Conservation (phyloP, 345 rosid genomes). For the Mallotus nudiflorus region DNA sequence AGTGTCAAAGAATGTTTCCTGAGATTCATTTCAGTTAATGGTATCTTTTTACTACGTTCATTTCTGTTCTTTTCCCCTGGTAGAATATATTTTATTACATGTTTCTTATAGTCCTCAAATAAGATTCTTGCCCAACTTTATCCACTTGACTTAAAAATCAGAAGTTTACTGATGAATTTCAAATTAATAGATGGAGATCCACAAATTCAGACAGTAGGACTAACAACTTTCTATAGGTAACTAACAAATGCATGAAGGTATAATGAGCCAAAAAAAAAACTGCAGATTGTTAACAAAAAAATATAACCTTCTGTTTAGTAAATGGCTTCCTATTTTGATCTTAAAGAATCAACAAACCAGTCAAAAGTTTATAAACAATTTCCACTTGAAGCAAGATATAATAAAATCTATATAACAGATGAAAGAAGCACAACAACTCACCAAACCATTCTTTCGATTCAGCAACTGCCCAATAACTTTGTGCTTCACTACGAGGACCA, state of each 20-base stretch:
- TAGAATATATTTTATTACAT: too few species aligned
- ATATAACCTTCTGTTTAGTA: not conserved
- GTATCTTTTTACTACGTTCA: not conserved
- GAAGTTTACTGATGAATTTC: not conserved
- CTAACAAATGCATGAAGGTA: not conserved
- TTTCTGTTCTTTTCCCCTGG: too few species aligned
- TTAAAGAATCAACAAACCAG: not conserved
- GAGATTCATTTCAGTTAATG: not conserved
- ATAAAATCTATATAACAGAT: conserved; percentile 6
- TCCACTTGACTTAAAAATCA: not conserved
- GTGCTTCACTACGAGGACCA: conserved; percentile 96
- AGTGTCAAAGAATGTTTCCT: not conserved
- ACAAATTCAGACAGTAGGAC: not conserved
- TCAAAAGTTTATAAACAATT: not conserved
- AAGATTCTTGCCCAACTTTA: not conserved
- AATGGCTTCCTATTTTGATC: conserved; percentile 1
- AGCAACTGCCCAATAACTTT: conserved; percentile 97
- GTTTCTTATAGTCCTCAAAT: too few species aligned
- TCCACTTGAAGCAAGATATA: not conserved
- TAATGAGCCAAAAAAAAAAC: conserved; percentile 1
- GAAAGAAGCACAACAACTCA: conserved; percentile 40
- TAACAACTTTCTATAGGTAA: not conserved
- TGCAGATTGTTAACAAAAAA: not conserved
- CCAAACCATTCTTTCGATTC: conserved; percentile 97
- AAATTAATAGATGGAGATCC: not conserved